Evolutionary conservation across 805 yeast genomes (phyloP).

Genomic region (Wilhelminamyces savonicus): DNA sequence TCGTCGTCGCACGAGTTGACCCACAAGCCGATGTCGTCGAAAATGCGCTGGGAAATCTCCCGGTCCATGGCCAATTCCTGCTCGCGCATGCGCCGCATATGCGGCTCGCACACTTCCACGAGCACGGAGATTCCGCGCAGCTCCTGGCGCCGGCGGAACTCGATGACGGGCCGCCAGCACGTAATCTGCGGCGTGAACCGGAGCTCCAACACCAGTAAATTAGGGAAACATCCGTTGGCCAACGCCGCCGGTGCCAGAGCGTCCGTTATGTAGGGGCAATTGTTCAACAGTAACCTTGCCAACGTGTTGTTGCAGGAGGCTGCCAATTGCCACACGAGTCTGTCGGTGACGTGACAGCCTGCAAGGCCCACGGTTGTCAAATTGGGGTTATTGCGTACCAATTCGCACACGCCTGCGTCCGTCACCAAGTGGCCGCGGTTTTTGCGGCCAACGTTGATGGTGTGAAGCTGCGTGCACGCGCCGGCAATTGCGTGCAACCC

Average conservation of each 20-base stretch:
- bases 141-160: conserved; percentile 53
- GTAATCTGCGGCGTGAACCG: conserved; percentile 54
- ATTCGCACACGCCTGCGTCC: conserved; percentile 55
- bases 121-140: conserved; percentile 44
- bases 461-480: conserved; percentile 48
- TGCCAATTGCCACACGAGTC: conserved; percentile 76
- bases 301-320: conserved; percentile 40
- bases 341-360: conserved; percentile 77
- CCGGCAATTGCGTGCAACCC: conserved; percentile 66
- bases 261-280: conserved; percentile 57
- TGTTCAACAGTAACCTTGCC: conserved; percentile 68
- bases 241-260: conserved; percentile 49
- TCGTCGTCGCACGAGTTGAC: conserved; percentile 44
- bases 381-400: conserved; percentile 47
- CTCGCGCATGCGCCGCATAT: conserved; percentile 52
- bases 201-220: conserved; percentile 70
- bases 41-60: conserved; percentile 48
- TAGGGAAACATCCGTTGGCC: conserved; percentile 24
- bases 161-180: conserved; percentile 58
- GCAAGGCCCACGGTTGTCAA: conserved; percentile 78
- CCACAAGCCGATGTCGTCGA: conserved; percentile 63
- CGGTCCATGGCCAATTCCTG: conserved; percentile 57
- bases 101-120: conserved; percentile 72
- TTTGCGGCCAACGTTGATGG: conserved; percentile 79
- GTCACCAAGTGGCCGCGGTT: conserved; percentile 61